Percentiles rank a stretch among this genome's conserved stretches.
phyloP scores from a whole-genome alignment of 495 filamentous ascomycete species.

The Penicillium steckii region DNA sequence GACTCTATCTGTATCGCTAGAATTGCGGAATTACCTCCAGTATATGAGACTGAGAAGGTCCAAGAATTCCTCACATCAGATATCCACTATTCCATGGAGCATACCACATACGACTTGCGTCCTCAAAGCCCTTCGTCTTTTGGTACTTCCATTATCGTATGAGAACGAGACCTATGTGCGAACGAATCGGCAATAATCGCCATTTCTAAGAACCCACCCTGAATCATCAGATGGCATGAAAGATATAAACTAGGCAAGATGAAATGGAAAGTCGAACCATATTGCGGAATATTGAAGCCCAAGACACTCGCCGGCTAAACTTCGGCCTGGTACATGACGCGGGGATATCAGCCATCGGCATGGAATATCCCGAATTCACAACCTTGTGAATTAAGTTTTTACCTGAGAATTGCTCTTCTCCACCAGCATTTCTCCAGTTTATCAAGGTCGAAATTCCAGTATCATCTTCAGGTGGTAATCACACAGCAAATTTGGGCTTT shows the following conservation, averaged over 20 bases:
- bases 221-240: neutral
- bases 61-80: too few relatives aligned
- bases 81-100: too few relatives aligned
- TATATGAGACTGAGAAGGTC: too few relatives aligned
- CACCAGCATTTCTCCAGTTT: neutral
- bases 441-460: neutral
- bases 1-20: too few relatives aligned
- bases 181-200: too few relatives aligned
- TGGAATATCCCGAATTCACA: neutral
- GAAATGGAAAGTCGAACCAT: neutral
- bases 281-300: neutral
- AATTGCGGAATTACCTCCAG: too few relatives aligned
- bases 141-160: too few relatives aligned
- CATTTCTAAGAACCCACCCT: neutral
- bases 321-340: neutral
- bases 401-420: neutral
- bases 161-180: too few relatives aligned
- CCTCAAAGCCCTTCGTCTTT: too few relatives aligned
- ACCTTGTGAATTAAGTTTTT: neutral
- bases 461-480: too few relatives aligned
- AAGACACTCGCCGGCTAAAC: constrained; percentile 1
- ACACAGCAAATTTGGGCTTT: too few relatives aligned
- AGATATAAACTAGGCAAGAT: neutral
- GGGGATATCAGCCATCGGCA: neutral
- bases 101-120: too few relatives aligned